Percentiles rank a stretch among this genome's conserved stretches.
These are phyloP conservation scores for Backusella mclennaniae DNA, from an alignment of 192 early-diverging fungal species.

Conservation along the genomic window DNA sequence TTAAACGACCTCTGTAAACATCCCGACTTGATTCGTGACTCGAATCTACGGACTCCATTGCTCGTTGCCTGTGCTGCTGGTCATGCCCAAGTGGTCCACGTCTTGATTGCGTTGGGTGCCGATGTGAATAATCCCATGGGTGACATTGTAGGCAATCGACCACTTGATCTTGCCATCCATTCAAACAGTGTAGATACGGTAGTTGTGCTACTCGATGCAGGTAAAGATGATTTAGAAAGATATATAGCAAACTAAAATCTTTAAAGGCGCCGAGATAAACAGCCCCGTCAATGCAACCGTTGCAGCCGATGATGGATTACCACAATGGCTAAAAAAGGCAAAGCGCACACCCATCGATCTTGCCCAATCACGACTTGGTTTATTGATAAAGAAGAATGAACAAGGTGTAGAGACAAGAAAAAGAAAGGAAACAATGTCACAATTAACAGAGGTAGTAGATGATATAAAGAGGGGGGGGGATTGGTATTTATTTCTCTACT, in stretches of 20 bases:
- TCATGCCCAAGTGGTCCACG: constrained; percentile 12
- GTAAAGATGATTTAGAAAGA: background rate
- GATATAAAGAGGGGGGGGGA: too few species aligned
- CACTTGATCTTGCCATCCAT: constrained; percentile 34
- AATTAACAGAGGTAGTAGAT: background rate
- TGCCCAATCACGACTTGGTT: constrained; percentile 29
- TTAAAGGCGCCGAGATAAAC: background rate
- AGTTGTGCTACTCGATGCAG: constrained; percentile 23
- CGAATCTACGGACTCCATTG: constrained; percentile 32
- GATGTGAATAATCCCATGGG: constrained; percentile 32
- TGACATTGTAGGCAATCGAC: constrained; percentile 36
- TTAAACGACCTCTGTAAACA: constrained; percentile 10
- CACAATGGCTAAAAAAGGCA: background rate
- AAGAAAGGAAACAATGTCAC: background rate
- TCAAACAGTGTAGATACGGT: constrained; percentile 37
- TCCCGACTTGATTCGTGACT: constrained; percentile 34
- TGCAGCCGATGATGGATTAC: constrained; percentile 5
- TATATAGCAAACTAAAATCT: background rate
- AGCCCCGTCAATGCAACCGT: background rate
- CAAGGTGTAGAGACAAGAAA: background rate
- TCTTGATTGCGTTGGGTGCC: constrained; percentile 26
- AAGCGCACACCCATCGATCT: constrained; percentile 30
- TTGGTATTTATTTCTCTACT: background rate
- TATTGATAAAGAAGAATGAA: constrained; percentile 18
- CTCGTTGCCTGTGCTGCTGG: constrained; percentile 35